Percentiles rank a stretch among this genome's conserved stretches.
Evolutionary conservation across 768 basidiomycete species (phyloP).

Genomic region (Rhizopogon vulgaris): DNA sequence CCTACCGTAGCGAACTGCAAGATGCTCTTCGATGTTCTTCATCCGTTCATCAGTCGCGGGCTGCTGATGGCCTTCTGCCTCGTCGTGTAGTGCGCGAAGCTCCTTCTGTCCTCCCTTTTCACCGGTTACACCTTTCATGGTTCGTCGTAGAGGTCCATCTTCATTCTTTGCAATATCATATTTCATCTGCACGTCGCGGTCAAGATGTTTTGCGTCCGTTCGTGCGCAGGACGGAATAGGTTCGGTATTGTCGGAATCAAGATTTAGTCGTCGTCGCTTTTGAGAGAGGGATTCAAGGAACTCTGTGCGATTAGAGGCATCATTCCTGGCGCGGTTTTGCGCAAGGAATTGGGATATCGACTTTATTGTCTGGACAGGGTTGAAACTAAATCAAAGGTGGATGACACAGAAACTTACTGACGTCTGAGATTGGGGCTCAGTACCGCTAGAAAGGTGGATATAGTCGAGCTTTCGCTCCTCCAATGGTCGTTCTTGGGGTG

Average conservation of each 20-base stretch:
- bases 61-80: constrained; percentile 37
- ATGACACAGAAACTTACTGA: constrained; percentile 39
- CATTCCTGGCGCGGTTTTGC: constrained; percentile 62
- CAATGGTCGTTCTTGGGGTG: constrained; percentile 30
- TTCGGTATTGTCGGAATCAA: constrained; percentile 27
- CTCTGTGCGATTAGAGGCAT: constrained; percentile 71
- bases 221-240: constrained; percentile 59
- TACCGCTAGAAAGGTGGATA: constrained; percentile 41
- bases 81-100: constrained; percentile 15
- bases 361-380: constrained; percentile 44
- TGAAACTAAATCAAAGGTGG: not conserved
- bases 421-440: constrained; percentile 46
- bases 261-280: constrained; percentile 41
- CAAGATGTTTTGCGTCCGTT: constrained; percentile 61
- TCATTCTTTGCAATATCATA: constrained; percentile 86
- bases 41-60: constrained; percentile 63
- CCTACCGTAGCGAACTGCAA: constrained; percentile 70
- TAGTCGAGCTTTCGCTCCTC: constrained; percentile 70
- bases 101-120: constrained; percentile 8
- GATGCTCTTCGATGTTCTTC: constrained; percentile 61
- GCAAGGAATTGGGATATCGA: constrained; percentile 70
- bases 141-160: constrained; percentile 67
- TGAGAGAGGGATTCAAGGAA: constrained; percentile 58
- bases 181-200: constrained; percentile 76
- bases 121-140: constrained; percentile 31